These are phyloP conservation scores for Ophiostoma australiae DNA, from an alignment of 2,329 filamentous ascomycete genomes.

Conservation along the genomic window DNA sequence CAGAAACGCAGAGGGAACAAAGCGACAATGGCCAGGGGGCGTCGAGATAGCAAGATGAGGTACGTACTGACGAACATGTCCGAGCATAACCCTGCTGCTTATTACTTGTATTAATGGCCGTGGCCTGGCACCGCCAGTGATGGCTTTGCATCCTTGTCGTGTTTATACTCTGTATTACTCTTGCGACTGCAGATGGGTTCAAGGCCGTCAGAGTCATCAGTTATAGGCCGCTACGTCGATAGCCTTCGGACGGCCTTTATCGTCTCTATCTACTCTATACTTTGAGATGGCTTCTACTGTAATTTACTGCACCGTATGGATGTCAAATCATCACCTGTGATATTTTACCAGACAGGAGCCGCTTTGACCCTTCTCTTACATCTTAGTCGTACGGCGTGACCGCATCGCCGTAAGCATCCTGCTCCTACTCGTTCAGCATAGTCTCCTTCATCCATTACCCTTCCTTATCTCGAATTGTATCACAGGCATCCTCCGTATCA, in stretches of 20 bases:
- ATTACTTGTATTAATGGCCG: not conserved
- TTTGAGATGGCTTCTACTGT: too few species aligned
- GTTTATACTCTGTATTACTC: too few species aligned
- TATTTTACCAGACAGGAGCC: not conserved
- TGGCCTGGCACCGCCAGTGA: not conserved
- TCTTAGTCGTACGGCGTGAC: not conserved
- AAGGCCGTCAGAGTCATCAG: too few species aligned
- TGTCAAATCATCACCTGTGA: not conserved
- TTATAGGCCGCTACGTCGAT: too few species aligned
- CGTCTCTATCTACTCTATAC: too few species aligned
- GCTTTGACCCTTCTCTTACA: not conserved
- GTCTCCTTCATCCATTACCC: too few species aligned
- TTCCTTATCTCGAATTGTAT: not conserved
- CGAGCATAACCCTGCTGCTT: not conserved
- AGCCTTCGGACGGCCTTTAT: too few species aligned
- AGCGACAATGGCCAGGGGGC: not conserved
- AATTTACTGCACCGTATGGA: not conserved
- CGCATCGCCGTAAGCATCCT: not conserved
- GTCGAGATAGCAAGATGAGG: not conserved
- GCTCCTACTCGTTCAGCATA: not conserved
- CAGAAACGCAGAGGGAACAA: not conserved
- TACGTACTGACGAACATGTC: not conserved
- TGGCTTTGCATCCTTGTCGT: not conserved
- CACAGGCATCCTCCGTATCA: not conserved
- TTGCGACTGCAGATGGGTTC: too few species aligned